Evolutionary conservation across 495 filamentous ascomycete genomes (phyloP), one percentile per base, ranked within the genome.

Genomic region (Endocarpon pusillum): DNA sequence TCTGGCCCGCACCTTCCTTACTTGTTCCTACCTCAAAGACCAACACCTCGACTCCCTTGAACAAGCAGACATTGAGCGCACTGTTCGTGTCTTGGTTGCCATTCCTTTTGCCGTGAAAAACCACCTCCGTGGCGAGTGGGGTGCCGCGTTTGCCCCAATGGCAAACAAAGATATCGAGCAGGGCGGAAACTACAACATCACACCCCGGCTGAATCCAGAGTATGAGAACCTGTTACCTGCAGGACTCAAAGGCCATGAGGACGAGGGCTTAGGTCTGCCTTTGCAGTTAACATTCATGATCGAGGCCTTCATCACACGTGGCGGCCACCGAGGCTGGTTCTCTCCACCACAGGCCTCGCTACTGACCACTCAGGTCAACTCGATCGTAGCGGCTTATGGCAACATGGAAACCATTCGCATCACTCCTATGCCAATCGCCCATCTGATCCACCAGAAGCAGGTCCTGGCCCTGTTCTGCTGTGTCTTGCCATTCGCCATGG

Each of bases 381-480:
- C 52, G 3, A 45, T 83, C 29, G 60, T 66, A 23, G 67, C 76
- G 39, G 71, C 75, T 1, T 81, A 75, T 52, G 75, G 75, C 15
- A 58, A 57, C 31, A 77, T 83, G 76, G 78, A 84, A 52, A 81
- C 75, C 3, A 83, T 83, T 25, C 58, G 69, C 32, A 48, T 75
- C 19, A 81, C 77, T 1, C 75, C 75, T 0, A 75, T 82, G 38
- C 78, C 78, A 7, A 63, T 82, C 4, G 78, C 78, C n/a, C 73
- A 81, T 53, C 47, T 81, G 70, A 80, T 84, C 46, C 78, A 82
- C 41, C 71, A 78, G 42, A 78, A 76, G 42, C 78, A 84, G 51
- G 77, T 81, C 7, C 64, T 84, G 5, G 75, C 71, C 0, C 61
- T 81, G 7, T 84, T 75, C 44, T 71, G 71, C 36, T 67, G 64